These are phyloP conservation scores for Thermomucor indicae-seudaticae DNA, from an alignment of 371 early-diverging fungal genomes.

Conservation along the genomic window DNA sequence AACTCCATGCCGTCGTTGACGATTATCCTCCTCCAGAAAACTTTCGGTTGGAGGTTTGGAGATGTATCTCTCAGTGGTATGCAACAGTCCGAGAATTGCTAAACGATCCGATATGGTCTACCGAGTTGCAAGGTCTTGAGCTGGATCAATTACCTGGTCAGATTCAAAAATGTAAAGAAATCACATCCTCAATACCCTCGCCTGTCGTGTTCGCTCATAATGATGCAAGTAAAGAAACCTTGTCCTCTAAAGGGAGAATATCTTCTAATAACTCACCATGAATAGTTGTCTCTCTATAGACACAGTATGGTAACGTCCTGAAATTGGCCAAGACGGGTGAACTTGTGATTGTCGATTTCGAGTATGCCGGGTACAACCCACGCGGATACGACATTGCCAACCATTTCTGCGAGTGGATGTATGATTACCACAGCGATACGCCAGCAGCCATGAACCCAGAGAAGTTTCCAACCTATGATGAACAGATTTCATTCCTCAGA, in stretches of 20 bases:
- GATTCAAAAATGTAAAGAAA: constrained; percentile 35
- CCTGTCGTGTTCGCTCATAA: constrained; percentile 70
- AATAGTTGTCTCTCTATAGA: constrained; percentile 21
- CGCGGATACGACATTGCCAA: constrained; percentile 85
- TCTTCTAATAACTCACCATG: not conserved
- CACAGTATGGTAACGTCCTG: constrained; percentile 84
- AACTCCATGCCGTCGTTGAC: constrained; percentile 69
- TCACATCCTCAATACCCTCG: constrained; percentile 17
- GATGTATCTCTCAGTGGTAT: constrained; percentile 27
- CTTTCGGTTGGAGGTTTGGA: constrained; percentile 56
- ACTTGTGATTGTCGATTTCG: constrained; percentile 77
- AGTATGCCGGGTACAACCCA: constrained; percentile 84
- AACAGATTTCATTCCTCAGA: constrained; percentile 57
- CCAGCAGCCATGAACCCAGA: constrained; percentile 48
- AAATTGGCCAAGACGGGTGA: constrained; percentile 47
- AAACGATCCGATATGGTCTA: constrained; percentile 17
- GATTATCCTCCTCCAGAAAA: constrained; percentile 50
- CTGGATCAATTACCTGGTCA: constrained; percentile 31
- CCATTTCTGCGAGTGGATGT: constrained; percentile 90
- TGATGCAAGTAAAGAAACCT: constrained; percentile 22
- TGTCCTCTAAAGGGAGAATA: too few relatives aligned
- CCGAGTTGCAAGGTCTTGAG: constrained; percentile 25
- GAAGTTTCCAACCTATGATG: constrained; percentile 53
- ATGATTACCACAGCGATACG: constrained; percentile 63
- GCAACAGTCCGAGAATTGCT: constrained; percentile 3